phyloP scores from a whole-genome alignment of 202 grass and related monocot species.

The Tripidium arundinaceum region DNA sequence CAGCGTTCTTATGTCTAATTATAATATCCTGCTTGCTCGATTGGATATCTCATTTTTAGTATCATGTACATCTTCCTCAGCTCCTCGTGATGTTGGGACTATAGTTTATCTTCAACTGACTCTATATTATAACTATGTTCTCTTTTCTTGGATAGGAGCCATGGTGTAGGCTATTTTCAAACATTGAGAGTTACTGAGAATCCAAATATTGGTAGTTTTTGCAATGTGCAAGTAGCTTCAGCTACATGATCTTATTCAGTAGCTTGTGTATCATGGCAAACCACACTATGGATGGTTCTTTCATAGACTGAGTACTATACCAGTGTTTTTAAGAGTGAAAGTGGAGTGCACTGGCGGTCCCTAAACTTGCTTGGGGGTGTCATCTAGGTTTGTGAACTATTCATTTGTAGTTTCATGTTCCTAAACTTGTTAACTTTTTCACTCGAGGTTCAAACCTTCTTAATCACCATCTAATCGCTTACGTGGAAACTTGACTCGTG shows the following conservation, averaged over 20 bases:
- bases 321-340: not conserved
- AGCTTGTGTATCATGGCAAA: not conserved
- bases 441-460: not conserved
- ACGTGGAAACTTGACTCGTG: not conserved
- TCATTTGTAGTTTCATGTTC: not conserved
- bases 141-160: not conserved
- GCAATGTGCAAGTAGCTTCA: constrained; percentile 6
- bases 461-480: not conserved
- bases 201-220: constrained; percentile 12
- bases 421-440: not conserved
- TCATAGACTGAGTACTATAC: not conserved
- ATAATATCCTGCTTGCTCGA: not conserved
- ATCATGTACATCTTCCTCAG: not conserved
- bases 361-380: not conserved
- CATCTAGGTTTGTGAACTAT: not conserved
- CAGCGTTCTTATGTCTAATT: not conserved
- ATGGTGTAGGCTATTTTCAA: not conserved
- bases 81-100: not conserved
- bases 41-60: constrained; percentile 11
- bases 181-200: not conserved
- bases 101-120: not conserved
- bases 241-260: not conserved
- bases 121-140: not conserved
- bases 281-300: not conserved
- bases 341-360: not conserved